Evolutionary conservation across 192 early-diverging fungal species (phyloP), one percentile per base, ranked within the genome.

Genomic region (Backusella mclennaniae): DNA sequence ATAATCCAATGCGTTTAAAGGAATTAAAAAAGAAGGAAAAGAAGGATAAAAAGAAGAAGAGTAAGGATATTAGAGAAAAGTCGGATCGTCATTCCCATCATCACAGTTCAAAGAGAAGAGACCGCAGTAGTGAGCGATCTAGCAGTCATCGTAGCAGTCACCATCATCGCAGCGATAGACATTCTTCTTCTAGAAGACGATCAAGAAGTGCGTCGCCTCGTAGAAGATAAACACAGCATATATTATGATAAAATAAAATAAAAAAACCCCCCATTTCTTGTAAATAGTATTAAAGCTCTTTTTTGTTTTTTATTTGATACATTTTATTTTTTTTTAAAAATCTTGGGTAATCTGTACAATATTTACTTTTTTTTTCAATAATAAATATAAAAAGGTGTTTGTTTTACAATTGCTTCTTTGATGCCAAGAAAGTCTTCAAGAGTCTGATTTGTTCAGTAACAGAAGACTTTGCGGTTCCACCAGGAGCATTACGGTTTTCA

Each of bases 401-500:
- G n/a, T 23, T 59, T 63, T 67, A 35, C 66, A 67, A 19, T 2
- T 67, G 26, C 26, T 56, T 49, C n/a, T 49, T 66, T 31, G 66
- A 44, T 29, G 52, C 35, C 69, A 93, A 83, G 89, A 90, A 94
- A 66, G 66, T 29, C 73, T 93, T 92, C 38, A 99, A 81, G 76
- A 81, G 75, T n/a, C 84, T 81, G 56, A 99, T 95, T 89, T 99
- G 98, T 53, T 79, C 89, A 77, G 83, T 31, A 9, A 98, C 96
- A 29, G 93, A 93, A 46, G 76, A 85, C 26, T 89, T 87, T 73
- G 92, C 92, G 4, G 98, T 99, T 15, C 98, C 98, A 36, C 98
- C 98, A 53, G 92, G 85, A 11, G 95, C 94, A 71, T 86, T 89
- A 42, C 98, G 88, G 82, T 93, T 92, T 59, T 99, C 96, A 33